Base-by-base conservation (phyloP, 371 early-diverging fungal species). In the Saksenaea vasiformis region DNA sequence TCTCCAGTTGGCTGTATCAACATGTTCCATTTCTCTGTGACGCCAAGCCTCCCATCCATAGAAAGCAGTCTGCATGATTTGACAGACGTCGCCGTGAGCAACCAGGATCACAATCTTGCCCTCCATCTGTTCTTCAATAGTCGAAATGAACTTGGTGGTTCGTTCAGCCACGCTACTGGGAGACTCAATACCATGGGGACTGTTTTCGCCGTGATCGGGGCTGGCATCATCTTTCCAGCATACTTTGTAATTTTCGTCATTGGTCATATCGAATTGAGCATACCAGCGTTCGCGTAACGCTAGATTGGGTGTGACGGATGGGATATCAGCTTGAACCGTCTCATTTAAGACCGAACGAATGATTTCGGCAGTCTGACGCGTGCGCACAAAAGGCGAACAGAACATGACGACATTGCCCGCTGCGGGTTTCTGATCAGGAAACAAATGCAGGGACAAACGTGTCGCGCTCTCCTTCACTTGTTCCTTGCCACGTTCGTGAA, bases 61-160 rank as follows among this genome's bases (percentile, higher is more conserved):
- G 37, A 79, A 79, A 1, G 75, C 76, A 17, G 78, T 73, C 38
- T 70, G 61, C 57, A 76, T 68, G 38, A 79, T 79, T 58, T 82
- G 83, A 57, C 74, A 74, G 17, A 79, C 68, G 61, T 82, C 83
- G 10, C 83, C 83, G 61, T 82, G 83, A 15, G 77, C 74, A 0
- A 82, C 78, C 26, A 82, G 66, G 14, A 82, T 68, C 10, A 82
- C 69, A 19, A 60, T 68, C 61, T 77, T 73, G 24, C 67, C 70
- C 64, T 78, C 65, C 72, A 73, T 62, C 53, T 82, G 70, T 43
- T 44, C 58, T 51, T 82, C 82, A 26, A 82, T 73, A 10, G 73
- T 69, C 4, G 73, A 68, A 59, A 82, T 79, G 51, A 79, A 78
- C 3, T 58, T 64, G 9, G 75, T 76, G 1, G 75, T 70, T 35